A percentile compares a stretch with the other conserved stretches of the same genome.
Conservation (phyloP, 148 eudicot genomes). For the Salicornia ramosissima region DNA sequence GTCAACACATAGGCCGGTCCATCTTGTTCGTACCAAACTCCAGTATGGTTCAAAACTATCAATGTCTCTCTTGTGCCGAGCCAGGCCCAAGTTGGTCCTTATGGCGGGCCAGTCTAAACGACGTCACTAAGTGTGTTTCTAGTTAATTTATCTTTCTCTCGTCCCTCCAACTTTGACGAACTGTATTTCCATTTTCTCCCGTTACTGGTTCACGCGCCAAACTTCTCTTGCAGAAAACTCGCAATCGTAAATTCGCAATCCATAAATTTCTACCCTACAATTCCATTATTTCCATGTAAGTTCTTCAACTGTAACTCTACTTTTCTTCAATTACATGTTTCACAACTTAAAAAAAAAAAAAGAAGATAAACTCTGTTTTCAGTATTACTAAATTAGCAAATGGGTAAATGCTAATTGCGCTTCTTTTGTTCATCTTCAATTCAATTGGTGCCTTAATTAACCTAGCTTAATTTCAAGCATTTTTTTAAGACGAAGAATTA, state of each 20-base stretch:
- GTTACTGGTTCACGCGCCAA: not conserved
- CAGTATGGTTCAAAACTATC: too few relatives aligned
- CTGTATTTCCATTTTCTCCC: not conserved
- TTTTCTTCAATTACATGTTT: not conserved
- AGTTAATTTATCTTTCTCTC: too few relatives aligned
- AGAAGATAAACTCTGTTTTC: too few relatives aligned
- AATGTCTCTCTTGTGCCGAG: too few relatives aligned
- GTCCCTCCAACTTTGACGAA: too few relatives aligned
- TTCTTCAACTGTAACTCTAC: not conserved
- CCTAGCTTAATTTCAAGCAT: not conserved
- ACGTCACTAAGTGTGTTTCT: too few relatives aligned
- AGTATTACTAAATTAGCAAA: not conserved
- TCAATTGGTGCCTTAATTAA: not conserved
- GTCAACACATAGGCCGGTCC: too few relatives aligned
- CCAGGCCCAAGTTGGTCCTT: too few relatives aligned
- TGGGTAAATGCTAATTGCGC: not conserved
- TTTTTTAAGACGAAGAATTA: not conserved
- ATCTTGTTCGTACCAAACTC: too few relatives aligned
- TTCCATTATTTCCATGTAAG: constrained; percentile 9
- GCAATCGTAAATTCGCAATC: not conserved
- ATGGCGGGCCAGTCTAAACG: too few relatives aligned
- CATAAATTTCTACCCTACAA: not conserved
- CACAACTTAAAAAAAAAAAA: not conserved
- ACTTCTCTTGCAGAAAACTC: not conserved
- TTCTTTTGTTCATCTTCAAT: not conserved